Evolutionary conservation across 176 grass and related monocot species (phyloP), one percentile per base, ranked within the genome.

Genomic region (Tuctoria greenei): DNA sequence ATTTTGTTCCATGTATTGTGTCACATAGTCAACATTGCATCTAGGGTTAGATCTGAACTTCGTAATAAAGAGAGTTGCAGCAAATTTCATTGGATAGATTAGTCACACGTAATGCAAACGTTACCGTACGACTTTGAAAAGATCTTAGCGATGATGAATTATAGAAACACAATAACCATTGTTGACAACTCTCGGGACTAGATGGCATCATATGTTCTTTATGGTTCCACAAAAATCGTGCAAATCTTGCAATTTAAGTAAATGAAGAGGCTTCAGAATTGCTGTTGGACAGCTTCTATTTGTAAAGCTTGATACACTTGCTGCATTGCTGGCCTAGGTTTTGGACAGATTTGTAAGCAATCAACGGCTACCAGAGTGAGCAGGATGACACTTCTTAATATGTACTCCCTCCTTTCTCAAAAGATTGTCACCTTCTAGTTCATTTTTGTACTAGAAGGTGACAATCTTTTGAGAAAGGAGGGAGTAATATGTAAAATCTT

Each of bases 291-390:
- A 28, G 12, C 8, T 31, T 65, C 16, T 76, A 1, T 16, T 47
- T 66, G 46, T 31, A 0, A 82, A 39, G 39, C 27, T 10, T 58
- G 58, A 47, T 46, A 71, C 9, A 77, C 58, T 16, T 86, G 65
- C 58, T 71, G 38, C 78, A 86, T 76, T 65, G 72, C 71, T 57
- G 78, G 72, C n/a, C 84, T 11, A 5, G 26, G 8, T 20, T 77
- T 76, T 1, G 84, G 72, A 17, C 8, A 31, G 38, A 82, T n/a
- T 71, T 77, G 72, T 66, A 86, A 34, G 13, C 78, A 77, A 71
- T 27, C 38, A 49, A 81, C 81, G 11, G 72, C 65, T 21, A 77
- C 65, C 36, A 81, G 4, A 41, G 54, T 20, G 27, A 76, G 8
- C 20, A 63, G 7, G 24, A 86, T 75, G 10, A 69, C 3, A 15